phyloP scores from a whole-genome alignment of 2,329 filamentous ascomycete genomes.

The Colletotrichum lindemuthianum region DNA sequence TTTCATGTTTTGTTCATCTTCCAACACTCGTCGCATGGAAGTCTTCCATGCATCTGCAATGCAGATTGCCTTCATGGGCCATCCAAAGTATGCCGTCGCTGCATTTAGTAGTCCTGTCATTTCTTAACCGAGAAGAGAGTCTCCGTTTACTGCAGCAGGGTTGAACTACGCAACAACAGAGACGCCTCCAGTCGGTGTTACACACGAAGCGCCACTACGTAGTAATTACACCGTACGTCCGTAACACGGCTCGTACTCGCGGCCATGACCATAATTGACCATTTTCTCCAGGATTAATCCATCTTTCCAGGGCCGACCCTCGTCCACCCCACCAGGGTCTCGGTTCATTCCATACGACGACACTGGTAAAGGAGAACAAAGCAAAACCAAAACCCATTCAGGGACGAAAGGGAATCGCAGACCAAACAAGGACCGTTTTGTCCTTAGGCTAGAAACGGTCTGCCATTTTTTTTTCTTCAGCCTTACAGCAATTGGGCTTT shows the following conservation, averaged over 20 bases:
- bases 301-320: not conserved
- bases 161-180: too few species aligned
- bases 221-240: not conserved
- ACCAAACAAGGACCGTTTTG: slow-evolving; percentile 4
- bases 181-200: not conserved
- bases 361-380: too few species aligned
- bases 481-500: slow-evolving; percentile 12
- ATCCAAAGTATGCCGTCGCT: too few species aligned
- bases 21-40: slow-evolving; percentile 1
- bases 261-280: slow-evolving; percentile 19
- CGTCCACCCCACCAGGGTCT: slow-evolving; percentile 11
- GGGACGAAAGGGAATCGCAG: not conserved
- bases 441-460: not conserved
- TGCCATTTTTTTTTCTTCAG: slow-evolving; percentile 3
- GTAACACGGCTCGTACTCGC: slow-evolving; percentile 29
- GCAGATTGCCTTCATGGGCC: not conserved
- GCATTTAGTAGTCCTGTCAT: not conserved
- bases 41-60: slow-evolving; percentile 11
- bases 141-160: not conserved
- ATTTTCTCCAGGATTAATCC: slow-evolving; percentile 11
- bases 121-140: slow-evolving; percentile 3
- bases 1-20: too few species aligned
- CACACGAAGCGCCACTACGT: not conserved
- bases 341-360: slow-evolving; percentile 12
- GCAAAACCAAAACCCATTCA: too few species aligned